Evolutionary conservation across 163 green algal species (phyloP).

Genomic region (Scenedesmus sp.): DNA sequence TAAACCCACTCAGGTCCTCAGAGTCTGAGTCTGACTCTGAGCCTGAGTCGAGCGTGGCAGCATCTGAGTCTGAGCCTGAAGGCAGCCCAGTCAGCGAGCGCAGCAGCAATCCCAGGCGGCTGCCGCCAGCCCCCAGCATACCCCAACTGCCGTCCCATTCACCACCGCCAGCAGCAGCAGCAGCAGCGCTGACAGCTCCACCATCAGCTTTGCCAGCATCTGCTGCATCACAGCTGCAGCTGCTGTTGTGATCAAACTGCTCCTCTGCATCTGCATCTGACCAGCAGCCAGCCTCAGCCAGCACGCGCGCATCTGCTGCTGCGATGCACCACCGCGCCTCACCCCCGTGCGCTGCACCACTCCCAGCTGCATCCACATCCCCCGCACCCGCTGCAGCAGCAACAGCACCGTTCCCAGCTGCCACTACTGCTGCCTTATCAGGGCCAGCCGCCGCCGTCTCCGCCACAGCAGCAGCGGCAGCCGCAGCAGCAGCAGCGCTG

Average conservation of each 20-base stretch:
- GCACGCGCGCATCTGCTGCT: neutral
- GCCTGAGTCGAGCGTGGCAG: neutral
- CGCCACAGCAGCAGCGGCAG: neutral
- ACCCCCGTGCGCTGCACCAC: neutral
- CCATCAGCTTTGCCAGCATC: no score
- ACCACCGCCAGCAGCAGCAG: neutral
- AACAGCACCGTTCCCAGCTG: neutral
- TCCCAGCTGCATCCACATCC: neutral
- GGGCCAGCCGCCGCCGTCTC: neutral
- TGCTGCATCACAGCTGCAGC: no score
- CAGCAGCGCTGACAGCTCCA: neutral
- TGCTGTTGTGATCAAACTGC: no score
- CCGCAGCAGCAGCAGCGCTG: slow-evolving; percentile 13
- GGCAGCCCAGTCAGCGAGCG: neutral
- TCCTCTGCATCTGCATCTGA: neutral
- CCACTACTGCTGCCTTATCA: neutral
- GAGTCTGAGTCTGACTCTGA: neutral
- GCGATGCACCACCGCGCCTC: neutral
- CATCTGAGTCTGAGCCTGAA: neutral
- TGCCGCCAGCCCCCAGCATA: neutral
- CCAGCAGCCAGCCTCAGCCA: neutral
- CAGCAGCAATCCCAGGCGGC: neutral
- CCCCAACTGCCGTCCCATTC: neutral
- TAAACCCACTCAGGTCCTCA: neutral
- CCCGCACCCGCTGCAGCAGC: neutral